These are phyloP conservation scores for Closterium sp. DNA, from an alignment of 139 green algal genomes.

Conservation along the genomic window DNA sequence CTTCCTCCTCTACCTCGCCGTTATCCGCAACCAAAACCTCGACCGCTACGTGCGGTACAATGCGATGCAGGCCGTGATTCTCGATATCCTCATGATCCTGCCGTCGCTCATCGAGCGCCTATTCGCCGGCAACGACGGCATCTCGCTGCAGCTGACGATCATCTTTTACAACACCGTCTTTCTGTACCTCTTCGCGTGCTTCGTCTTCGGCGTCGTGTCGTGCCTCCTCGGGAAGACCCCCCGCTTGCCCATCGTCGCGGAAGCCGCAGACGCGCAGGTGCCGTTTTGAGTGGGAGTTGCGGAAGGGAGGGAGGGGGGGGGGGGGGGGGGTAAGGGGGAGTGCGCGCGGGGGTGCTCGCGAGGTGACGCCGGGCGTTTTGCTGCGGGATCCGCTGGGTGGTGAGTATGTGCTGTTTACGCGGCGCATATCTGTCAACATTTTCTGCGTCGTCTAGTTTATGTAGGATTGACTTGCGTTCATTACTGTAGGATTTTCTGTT, in stretches of 20 bases:
- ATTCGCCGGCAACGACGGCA: neutral
- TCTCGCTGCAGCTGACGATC: constrained; percentile 31
- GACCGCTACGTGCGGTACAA: constrained; percentile 59
- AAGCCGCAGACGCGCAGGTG: constrained; percentile 47
- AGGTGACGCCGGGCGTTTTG: too few species aligned
- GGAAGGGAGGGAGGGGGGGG: too few species aligned
- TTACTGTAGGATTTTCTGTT: too few species aligned
- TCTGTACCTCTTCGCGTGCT: constrained; percentile 44
- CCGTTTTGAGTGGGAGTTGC: neutral
- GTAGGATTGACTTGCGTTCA: too few species aligned
- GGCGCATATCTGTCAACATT: too few species aligned
- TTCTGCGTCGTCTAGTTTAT: too few species aligned
- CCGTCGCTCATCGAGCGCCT: constrained; percentile 45
- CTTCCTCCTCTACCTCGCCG: constrained; percentile 45
- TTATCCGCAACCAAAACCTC: constrained; percentile 52
- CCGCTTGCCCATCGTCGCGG: constrained; percentile 44
- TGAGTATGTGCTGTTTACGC: too few species aligned
- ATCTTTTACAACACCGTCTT: constrained; percentile 54
- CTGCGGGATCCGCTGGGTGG: too few species aligned
- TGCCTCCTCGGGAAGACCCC: constrained; percentile 46
- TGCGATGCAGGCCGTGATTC: constrained; percentile 57
- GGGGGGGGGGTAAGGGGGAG: too few species aligned
- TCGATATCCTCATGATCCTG: constrained; percentile 60
- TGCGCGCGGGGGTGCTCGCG: too few species aligned
- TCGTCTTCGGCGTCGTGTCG: constrained; percentile 46